A percentile compares a stretch with the other conserved stretches of the same genome.
These are phyloP conservation scores for Amphirosellinia nigrospora DNA, from an alignment of 495 filamentous ascomycete species.

Conservation along the genomic window DNA sequence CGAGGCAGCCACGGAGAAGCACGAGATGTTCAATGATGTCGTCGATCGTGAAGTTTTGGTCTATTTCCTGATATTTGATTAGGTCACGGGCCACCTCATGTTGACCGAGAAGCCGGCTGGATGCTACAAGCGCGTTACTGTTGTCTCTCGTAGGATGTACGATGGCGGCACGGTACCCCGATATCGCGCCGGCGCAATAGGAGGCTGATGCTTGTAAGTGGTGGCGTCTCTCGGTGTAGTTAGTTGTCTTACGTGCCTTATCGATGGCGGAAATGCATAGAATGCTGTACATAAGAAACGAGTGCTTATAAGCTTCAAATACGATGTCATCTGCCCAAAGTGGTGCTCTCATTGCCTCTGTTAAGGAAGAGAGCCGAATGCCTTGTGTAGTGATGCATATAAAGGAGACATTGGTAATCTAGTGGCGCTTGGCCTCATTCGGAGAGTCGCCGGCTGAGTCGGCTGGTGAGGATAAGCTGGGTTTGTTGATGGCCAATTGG, in stretches of 20 bases:
- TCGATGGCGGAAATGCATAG: slow-evolving; percentile 15
- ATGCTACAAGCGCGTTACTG: slow-evolving; percentile 15
- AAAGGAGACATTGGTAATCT: slow-evolving; percentile 15
- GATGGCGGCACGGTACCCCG: slow-evolving; percentile 12
- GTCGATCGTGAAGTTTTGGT: slow-evolving; percentile 12
- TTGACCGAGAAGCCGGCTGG: slow-evolving; percentile 10
- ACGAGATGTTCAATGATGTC: slow-evolving; percentile 18
- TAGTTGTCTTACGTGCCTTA: slow-evolving; percentile 5
- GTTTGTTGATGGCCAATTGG: background rate
- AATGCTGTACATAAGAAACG: slow-evolving; percentile 14
- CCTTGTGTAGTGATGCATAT: slow-evolving; percentile 21
- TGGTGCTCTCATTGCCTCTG: slow-evolving; percentile 9
- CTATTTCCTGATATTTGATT: slow-evolving; percentile 4
- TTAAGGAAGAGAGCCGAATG: slow-evolving; percentile 4
- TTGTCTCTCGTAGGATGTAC: slow-evolving; percentile 10
- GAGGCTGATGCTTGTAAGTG: slow-evolving; percentile 15
- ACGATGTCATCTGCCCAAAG: slow-evolving; percentile 1
- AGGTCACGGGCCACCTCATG: slow-evolving; percentile 7
- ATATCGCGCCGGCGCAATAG: slow-evolving; percentile 20
- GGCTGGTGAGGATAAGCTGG: background rate
- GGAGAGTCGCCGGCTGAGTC: background rate
- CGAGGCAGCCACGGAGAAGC: slow-evolving; percentile 17
- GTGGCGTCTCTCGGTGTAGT: background rate
- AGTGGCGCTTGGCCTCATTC: background rate
- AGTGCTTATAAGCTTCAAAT: slow-evolving; percentile 2